phyloP scores from a whole-genome alignment of 352 stramenopile species.

The Pseudoperonospora humuli region DNA sequence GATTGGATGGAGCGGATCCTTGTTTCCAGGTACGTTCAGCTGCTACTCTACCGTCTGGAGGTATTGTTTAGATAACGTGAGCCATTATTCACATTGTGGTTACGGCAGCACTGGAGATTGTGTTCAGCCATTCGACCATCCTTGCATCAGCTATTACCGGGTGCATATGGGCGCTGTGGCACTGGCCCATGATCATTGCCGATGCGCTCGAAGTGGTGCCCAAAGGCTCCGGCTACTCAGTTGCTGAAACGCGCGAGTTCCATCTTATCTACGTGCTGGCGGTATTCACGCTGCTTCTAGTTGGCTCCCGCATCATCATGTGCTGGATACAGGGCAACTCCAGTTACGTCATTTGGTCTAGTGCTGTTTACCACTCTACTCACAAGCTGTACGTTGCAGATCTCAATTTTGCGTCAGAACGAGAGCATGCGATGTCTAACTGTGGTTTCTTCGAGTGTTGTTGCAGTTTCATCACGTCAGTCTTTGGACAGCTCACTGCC shows the following conservation, averaged over 20 bases:
- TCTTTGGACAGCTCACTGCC: conserved; percentile 81
- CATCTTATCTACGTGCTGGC: conserved; percentile 72
- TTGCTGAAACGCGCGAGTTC: conserved; percentile 71
- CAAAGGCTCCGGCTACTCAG: conserved; percentile 62
- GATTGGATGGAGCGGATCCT: conserved; percentile 79
- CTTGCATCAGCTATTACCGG: conserved; percentile 81
- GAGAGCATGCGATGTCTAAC: background rate
- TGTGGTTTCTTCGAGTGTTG: background rate
- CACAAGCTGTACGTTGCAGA: conserved; percentile 71
- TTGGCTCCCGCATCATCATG: conserved; percentile 86
- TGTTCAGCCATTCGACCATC: conserved; percentile 83
- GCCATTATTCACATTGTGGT: background rate
- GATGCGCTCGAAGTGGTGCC: conserved; percentile 74
- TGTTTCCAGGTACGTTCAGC: conserved; percentile 63
- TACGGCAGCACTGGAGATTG: conserved; percentile 67
- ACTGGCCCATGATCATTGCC: conserved; percentile 86
- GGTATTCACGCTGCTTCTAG: conserved; percentile 70
- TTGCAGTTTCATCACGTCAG: conserved; percentile 79
- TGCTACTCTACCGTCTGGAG: conserved; percentile 2
- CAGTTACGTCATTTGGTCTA: conserved; percentile 85
- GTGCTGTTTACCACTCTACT: conserved; percentile 77
- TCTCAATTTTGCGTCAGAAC: background rate
- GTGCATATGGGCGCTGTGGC: conserved; percentile 77
- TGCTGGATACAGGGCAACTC: conserved; percentile 88
- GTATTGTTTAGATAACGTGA: background rate